phyloP scores from a whole-genome alignment of 1,284 basidiomycete genomes.

The Coniophora puteana region DNA sequence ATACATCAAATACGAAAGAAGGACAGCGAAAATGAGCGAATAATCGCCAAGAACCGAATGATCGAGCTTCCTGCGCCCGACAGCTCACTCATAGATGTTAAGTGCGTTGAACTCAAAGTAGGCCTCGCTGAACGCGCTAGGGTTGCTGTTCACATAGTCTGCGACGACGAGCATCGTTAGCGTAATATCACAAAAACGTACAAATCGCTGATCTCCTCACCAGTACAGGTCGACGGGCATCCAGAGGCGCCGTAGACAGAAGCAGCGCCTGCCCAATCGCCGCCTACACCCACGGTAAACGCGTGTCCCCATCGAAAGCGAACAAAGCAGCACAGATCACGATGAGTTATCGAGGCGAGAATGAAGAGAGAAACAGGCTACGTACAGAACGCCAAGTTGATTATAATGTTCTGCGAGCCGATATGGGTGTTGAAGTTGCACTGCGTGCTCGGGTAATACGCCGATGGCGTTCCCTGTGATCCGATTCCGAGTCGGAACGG shows the following conservation, averaged over 20 bases:
- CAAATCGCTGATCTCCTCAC: constrained; percentile 20
- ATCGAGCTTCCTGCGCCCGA: background rate
- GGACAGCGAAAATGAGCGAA: background rate
- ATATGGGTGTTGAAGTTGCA: constrained; percentile 30
- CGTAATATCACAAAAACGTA: background rate
- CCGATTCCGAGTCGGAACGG: too few species aligned
- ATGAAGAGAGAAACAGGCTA: background rate
- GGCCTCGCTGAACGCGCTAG: background rate
- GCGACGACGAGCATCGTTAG: too few species aligned
- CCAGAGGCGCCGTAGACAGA: constrained; percentile 23
- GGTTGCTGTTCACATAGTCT: constrained; percentile 1
- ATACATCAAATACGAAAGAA: background rate
- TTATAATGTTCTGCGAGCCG: constrained; percentile 33
- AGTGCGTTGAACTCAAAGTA: constrained; percentile 5
- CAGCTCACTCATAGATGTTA: constrained; percentile 2
- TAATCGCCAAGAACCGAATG: background rate
- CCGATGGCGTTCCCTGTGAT: constrained; percentile 32
- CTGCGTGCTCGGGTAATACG: constrained; percentile 27
- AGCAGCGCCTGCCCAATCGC: constrained; percentile 36
- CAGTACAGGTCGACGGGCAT: constrained; percentile 31
- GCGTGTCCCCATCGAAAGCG: too few species aligned
- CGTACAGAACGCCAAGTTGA: constrained; percentile 36
- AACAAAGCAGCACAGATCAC: background rate
- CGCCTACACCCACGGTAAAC: constrained; percentile 20
- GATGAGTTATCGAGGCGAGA: background rate